Conservation (phyloP, 2,329 filamentous ascomycete genomes). For the Aspergillus brunneoviolaceus region DNA sequence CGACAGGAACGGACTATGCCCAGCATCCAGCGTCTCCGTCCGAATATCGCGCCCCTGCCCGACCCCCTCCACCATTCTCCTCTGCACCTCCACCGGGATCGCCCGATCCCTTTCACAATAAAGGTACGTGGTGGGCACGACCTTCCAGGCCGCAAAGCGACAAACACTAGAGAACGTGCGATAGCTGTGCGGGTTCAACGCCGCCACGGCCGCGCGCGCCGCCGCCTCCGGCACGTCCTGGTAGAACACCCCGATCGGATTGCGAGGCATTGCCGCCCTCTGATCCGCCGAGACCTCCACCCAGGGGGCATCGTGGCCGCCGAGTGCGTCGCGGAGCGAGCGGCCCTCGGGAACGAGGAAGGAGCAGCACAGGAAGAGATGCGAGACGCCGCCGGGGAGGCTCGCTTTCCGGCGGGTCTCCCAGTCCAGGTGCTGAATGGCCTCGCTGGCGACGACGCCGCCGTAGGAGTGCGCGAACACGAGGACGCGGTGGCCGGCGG, state of each 20-base stretch:
- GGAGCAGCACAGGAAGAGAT: not conserved
- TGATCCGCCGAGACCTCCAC: not conserved
- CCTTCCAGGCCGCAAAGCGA: constrained; percentile 6
- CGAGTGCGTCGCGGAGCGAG: constrained; percentile 1
- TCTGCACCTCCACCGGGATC: not conserved
- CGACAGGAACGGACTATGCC: constrained; percentile 9
- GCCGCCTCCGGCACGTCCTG: constrained; percentile 1
- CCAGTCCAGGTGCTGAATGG: not conserved
- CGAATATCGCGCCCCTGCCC: not conserved
- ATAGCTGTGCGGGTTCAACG: constrained; percentile 6
- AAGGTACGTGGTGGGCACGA: constrained; percentile 8
- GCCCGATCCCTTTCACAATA: constrained; percentile 7
- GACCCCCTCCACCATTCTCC: constrained; percentile 7
- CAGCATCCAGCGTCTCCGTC: constrained; percentile 6
- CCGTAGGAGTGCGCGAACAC: constrained; percentile 11
- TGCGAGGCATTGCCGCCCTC: not conserved
- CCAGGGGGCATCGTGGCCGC: constrained; percentile 1
- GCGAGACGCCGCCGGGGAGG: not conserved
- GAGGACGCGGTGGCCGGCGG: not conserved
- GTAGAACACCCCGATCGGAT: constrained; percentile 4
- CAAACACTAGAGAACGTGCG: not conserved
- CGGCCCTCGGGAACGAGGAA: constrained; percentile 2
- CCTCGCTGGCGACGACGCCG: not conserved
- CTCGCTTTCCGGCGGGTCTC: not conserved
- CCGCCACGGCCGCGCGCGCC: not conserved